Evolutionary conservation across 2,329 filamentous ascomycete species (phyloP), one percentile per base, ranked within the genome.

Genomic region (Xylariaceae sp.): DNA sequence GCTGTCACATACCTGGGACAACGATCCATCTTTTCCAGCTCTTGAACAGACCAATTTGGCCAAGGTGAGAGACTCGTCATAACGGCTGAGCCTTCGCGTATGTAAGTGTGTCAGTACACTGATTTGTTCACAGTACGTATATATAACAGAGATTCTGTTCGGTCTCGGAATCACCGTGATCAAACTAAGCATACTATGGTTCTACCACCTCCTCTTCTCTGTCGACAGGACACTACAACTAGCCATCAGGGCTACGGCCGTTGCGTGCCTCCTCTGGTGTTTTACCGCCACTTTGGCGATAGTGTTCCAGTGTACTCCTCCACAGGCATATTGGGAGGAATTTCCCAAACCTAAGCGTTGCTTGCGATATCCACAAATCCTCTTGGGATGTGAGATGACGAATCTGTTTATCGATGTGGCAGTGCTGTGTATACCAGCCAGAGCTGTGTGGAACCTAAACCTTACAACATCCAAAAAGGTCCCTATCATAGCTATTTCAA

Each of bases 341-440:
- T 31, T 34, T 9, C 30, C 30, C 14, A 3, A 27, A 16, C 37
- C 41, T 3, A 36, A 24, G 1, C 35, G 40, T 28, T 46, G 44
- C 15, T 34, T 40, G 2, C 33, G 33, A 8, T 35, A 31, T 19
- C 27, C 40, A 7, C 36, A 34, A 2, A 27, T 44, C 8, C 13
- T 46, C 6, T 27, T 46, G 5, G 44, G 41, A 8, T 46, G 40
- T 9, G 44, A 46, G 31, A 17, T 38, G 5, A 31, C 44, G 5
- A 46, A 46, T 12, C 41, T 46, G 12, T 14, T 46, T 2, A 40
- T 46, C 34, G 44, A 46, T 23, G 41, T 46, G 7, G 41, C 28
- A 4, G 44, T 44, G 13, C 15, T 46, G 5, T 33, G 41, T 9
- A 46, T 46, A n/a, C 44, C 44, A 2, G 34, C 29, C 11, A 34